A percentile compares a stretch with the other conserved stretches of the same genome.
These are phyloP conservation scores for Saccharomyces hybrid DNA, from an alignment of 1,139 yeast genomes.

Conservation along the genomic window DNA sequence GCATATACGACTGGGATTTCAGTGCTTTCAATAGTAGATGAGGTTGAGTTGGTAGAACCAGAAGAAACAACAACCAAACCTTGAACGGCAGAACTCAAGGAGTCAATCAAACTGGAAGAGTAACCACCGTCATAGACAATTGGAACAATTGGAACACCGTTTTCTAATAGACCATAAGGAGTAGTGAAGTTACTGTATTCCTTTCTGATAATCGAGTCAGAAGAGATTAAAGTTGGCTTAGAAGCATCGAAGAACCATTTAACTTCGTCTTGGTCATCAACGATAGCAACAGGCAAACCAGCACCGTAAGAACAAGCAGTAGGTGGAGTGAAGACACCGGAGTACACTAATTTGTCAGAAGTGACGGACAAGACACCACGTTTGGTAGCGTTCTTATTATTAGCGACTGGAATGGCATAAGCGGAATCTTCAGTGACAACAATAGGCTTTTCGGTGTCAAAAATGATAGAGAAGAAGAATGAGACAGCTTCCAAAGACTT, in stretches of 20 bases:
- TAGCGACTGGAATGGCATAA: constrained; percentile 24
- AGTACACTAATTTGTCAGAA: constrained; percentile 20
- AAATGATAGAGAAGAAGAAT: constrained; percentile 25
- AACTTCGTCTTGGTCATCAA: constrained; percentile 11
- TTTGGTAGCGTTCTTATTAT: constrained; percentile 14
- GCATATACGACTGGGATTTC: constrained; percentile 24
- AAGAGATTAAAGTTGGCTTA: constrained; percentile 16
- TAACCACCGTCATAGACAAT: constrained; percentile 25
- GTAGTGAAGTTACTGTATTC: constrained; percentile 20
- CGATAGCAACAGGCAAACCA: constrained; percentile 21
- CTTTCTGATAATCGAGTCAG: constrained; percentile 19
- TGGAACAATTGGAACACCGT: constrained; percentile 21
- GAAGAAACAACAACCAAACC: constrained; percentile 27
- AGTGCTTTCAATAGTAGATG: constrained; percentile 12
- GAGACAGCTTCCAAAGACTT: constrained; percentile 25
- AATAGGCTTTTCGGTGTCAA: constrained; percentile 23
- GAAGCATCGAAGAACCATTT: constrained; percentile 25
- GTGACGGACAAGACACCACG: constrained; percentile 27
- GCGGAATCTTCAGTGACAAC: constrained; percentile 22
- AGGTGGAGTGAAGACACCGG: constrained; percentile 26
- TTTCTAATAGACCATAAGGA: constrained; percentile 3
- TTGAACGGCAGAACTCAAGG: constrained; percentile 15
- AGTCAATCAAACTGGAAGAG: constrained; percentile 13
- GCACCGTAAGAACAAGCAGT: constrained; percentile 13
- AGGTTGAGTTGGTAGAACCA: constrained; percentile 17